Evolutionary conservation across 2,329 filamentous ascomycete genomes (phyloP).

Genomic region (Claviceps citrina): DNA sequence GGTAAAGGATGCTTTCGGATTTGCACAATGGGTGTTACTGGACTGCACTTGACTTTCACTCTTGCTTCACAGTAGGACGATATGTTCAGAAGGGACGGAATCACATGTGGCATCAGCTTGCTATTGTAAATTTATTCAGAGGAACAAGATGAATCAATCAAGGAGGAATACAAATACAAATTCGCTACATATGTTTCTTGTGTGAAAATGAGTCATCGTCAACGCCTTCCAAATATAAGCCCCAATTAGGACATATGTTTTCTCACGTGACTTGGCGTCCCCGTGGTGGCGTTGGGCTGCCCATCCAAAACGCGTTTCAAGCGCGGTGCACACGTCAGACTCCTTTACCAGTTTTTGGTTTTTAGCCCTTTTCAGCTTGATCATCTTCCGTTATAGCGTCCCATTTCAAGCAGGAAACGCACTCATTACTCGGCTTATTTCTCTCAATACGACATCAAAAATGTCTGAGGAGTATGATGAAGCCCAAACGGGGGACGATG

Average conservation of each 20-base stretch:
- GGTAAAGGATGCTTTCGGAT: background rate
- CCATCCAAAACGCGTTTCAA: slow-evolving; percentile 19
- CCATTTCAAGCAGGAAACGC: background rate
- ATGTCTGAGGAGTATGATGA: slow-evolving; percentile 50
- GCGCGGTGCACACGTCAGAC: background rate
- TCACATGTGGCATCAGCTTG: background rate
- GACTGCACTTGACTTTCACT: background rate
- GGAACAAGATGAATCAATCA: background rate
- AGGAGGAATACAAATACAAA: background rate
- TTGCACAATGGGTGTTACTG: slow-evolving; percentile 1
- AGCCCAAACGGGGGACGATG: slow-evolving; percentile 50
- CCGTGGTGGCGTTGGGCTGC: slow-evolving; percentile 12
- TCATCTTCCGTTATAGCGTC: too few relatives aligned
- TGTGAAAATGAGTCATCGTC: too few relatives aligned
- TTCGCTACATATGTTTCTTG: background rate
- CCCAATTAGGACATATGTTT: too few relatives aligned
- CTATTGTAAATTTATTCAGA: background rate
- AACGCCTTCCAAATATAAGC: too few relatives aligned
- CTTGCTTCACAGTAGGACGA: slow-evolving; percentile 1
- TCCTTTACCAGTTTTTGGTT: background rate
- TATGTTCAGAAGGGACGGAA: too few relatives aligned
- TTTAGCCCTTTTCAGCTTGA: too few relatives aligned
- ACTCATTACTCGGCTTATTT: background rate
- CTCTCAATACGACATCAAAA: slow-evolving; percentile 1
- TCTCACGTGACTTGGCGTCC: slow-evolving; percentile 25